A percentile compares a stretch with the other conserved stretches of the same genome.
These are phyloP conservation scores for Penicillium olsonii DNA, from an alignment of 2,329 filamentous ascomycete species.

Conservation along the genomic window DNA sequence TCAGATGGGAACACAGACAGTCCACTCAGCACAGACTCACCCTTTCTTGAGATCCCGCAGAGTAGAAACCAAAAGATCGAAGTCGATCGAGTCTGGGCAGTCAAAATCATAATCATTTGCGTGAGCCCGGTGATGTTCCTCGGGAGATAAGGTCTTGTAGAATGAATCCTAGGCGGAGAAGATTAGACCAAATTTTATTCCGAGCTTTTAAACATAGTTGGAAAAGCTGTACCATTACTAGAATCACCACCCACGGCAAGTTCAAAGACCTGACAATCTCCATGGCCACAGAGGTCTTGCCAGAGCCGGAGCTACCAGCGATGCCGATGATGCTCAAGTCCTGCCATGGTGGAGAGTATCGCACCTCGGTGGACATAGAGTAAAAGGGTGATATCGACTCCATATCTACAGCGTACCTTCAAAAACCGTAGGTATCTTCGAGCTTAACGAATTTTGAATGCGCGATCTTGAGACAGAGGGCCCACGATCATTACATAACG, in stretches of 20 bases:
- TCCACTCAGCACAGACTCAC: constrained; percentile 53
- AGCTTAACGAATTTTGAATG: constrained; percentile 1
- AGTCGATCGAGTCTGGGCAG: constrained; percentile 90
- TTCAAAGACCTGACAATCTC: constrained; percentile 89
- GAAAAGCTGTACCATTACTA: constrained; percentile 75
- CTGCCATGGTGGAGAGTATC: constrained; percentile 93
- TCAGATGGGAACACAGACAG: background rate
- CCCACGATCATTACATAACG: constrained; percentile 7
- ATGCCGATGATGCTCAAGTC: constrained; percentile 96
- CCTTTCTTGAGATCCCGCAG: constrained; percentile 86
- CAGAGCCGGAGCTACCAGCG: constrained; percentile 90
- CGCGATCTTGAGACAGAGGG: background rate
- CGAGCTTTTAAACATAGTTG: background rate
- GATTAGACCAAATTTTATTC: constrained; percentile 1
- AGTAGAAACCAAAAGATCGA: constrained; percentile 79
- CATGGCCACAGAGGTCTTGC: constrained; percentile 91
- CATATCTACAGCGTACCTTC: constrained; percentile 25
- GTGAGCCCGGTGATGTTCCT: constrained; percentile 79
- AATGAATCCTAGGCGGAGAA: constrained; percentile 75
- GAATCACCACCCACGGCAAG: constrained; percentile 94
- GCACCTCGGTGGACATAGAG: constrained; percentile 50
- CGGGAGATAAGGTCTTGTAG: constrained; percentile 83
- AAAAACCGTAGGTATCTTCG: constrained; percentile 1
- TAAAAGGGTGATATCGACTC: constrained; percentile 41
- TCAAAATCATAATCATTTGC: constrained; percentile 95